A percentile compares a stretch with the other conserved stretches of the same genome.
Evolutionary conservation across 345 rosid genomes (phyloP).

Genomic region (Mallotus nudiflorus): DNA sequence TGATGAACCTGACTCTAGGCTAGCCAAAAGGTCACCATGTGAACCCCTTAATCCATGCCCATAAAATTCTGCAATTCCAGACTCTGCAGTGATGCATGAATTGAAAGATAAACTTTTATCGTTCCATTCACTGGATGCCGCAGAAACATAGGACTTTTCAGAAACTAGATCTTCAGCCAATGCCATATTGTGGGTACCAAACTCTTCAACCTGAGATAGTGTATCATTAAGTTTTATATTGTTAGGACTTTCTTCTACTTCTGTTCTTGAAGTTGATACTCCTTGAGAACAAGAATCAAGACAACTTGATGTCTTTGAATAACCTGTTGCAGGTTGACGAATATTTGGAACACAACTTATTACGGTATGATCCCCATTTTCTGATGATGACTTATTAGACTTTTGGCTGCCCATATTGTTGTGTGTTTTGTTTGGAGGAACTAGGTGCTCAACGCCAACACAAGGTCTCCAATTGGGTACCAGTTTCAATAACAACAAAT

Average conservation of each 20-base stretch:
- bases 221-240: conserved; percentile 26
- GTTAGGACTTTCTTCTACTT: conserved; percentile 16
- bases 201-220: conserved; percentile 15
- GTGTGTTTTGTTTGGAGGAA: conserved; percentile 17
- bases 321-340: conserved; percentile 22
- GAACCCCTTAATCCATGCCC: conserved; percentile 5
- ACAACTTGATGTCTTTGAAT: conserved; percentile 26
- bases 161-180: conserved; percentile 35
- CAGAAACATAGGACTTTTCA: conserved; percentile 45
- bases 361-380: conserved; percentile 24
- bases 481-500: conserved; percentile 16
- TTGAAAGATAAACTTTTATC: conserved; percentile 31
- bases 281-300: conserved; percentile 3
- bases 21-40: background rate
- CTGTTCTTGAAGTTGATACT: conserved; percentile 16
- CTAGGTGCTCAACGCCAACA: conserved; percentile 11
- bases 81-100: conserved; percentile 33
- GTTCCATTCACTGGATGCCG: conserved; percentile 38
- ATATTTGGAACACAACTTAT: conserved; percentile 22
- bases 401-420: background rate
- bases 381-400: conserved; percentile 16
- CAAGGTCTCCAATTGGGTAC: conserved; percentile 24
- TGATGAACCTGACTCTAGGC: conserved; percentile 11
- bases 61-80: conserved; percentile 20
- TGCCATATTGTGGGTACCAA: conserved; percentile 5